phyloP scores from a whole-genome alignment of 1,139 yeast genomes.

The Scheffersomyces segobiensis region DNA sequence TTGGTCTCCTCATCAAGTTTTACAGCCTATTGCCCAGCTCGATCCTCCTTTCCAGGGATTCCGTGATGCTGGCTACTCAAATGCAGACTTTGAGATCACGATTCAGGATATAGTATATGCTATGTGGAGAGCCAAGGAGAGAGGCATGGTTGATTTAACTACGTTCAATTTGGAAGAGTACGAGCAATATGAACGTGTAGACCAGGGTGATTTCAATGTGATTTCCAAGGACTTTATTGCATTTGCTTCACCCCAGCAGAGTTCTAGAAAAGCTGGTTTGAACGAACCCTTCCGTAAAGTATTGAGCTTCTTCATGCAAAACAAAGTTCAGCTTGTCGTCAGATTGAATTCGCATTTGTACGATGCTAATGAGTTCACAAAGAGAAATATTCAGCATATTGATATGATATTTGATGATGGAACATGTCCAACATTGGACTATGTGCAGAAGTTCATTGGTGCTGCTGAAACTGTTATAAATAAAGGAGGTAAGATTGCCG shows the following conservation, averaged over 20 bases:
- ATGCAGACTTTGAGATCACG: slow-evolving; percentile 89
- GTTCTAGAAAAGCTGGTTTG: slow-evolving; percentile 44
- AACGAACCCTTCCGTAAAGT: slow-evolving; percentile 81
- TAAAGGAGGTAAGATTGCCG: slow-evolving; percentile 91
- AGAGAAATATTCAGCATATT: slow-evolving; percentile 80
- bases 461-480: slow-evolving; percentile 87
- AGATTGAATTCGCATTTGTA: slow-evolving; percentile 89
- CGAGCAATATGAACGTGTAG: slow-evolving; percentile 92
- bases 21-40: slow-evolving; percentile 90
- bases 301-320: slow-evolving; percentile 66
- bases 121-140: slow-evolving; percentile 97
- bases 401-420: slow-evolving; percentile 98
- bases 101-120: slow-evolving; percentile 96
- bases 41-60: slow-evolving; percentile 94
- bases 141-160: slow-evolving; percentile 83
- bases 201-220: slow-evolving; percentile 93
- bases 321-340: slow-evolving; percentile 84
- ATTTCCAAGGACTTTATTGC: slow-evolving; percentile 93
- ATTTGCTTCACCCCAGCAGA: slow-evolving; percentile 94
- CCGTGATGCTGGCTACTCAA: slow-evolving; percentile 95
- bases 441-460: slow-evolving; percentile 89
- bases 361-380: slow-evolving; percentile 79
- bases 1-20: slow-evolving; percentile 97
- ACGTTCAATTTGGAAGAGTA: slow-evolving; percentile 90
- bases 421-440: slow-evolving; percentile 93